Evolutionary conservation across 306 rosid species (phyloP), one percentile per base, ranked within the genome.

Genomic region (Lupinus albus): DNA sequence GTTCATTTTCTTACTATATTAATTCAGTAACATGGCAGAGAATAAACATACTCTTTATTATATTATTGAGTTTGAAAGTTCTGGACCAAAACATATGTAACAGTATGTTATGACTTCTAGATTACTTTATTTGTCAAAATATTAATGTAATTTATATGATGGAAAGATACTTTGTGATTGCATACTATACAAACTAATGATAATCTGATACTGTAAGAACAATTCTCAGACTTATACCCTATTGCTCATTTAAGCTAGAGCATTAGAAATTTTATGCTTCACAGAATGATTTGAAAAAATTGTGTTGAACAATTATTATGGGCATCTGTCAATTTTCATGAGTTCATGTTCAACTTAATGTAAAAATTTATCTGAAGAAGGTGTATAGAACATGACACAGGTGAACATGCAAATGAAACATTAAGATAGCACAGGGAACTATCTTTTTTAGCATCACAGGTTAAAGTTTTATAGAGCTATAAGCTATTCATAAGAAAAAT

Each of bases 101-200:
- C 21, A 61, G 61, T 14, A 47, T 48, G 48, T 75, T 68, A 6
- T 53, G 41, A 68, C 53, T 52, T 51, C 28, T 54, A 13, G 9
- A 41, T 17, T 17, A 53, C 21, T 61, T 13, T 5, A 3, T 12
- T 21, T 11, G 54, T 20, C 17, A 62, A 33, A 9, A 32, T 15
- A 18, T 3, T 18, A 35, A 28, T 44, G 11, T 18, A 45, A 51
- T 36, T 57, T 48, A 11, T 45, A 53, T 47, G 49, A 17, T 64
- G 33, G 38, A 8, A 38, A 65, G 17, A 16, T 48, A 38, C 46
- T n/a, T 6, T 18, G 44, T 11, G 16, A 51, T 62, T 36, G 77
- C 21, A 50, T 16, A 8, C 28, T 74, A 25, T 18, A 35, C 11
- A 63, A 47, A 25, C 30, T 25, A 65, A 25, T 38, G 61, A 58